Evolutionary conservation across 2,329 filamentous ascomycete genomes (phyloP).

Genomic region (Pyrenophora seminiperda): DNA sequence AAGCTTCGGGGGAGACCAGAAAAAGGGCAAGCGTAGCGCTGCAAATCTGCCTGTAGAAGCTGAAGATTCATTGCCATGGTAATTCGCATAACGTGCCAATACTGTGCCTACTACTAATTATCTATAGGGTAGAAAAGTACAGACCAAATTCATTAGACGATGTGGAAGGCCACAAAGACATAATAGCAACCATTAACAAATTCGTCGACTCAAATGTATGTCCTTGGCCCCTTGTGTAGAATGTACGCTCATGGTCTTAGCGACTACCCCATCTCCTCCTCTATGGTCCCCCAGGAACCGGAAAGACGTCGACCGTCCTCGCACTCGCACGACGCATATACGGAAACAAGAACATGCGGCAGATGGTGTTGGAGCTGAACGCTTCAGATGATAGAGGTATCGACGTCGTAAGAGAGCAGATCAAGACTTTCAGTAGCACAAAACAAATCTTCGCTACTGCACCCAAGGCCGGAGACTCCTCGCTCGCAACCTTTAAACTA

Average conservation of each 20-base stretch:
- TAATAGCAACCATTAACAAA: constrained; percentile 95
- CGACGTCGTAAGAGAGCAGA: constrained; percentile 93
- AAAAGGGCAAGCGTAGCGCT: constrained; percentile 88
- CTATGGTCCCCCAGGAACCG: constrained; percentile 94
- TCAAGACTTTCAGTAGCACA: constrained; percentile 98
- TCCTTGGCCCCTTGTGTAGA: not conserved
- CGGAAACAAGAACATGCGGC: constrained; percentile 86
- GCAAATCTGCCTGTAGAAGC: constrained; percentile 93
- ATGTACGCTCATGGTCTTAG: constrained; percentile 43
- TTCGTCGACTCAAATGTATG: constrained; percentile 87
- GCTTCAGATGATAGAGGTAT: constrained; percentile 97
- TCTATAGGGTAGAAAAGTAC: constrained; percentile 89
- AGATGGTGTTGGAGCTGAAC: constrained; percentile 98
- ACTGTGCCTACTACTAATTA: constrained; percentile 4
- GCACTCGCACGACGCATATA: constrained; percentile 94
- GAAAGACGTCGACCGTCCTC: constrained; percentile 95
- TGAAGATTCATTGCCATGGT: constrained; percentile 94
- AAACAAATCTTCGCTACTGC: constrained; percentile 91
- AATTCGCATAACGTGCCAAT: constrained; percentile 16
- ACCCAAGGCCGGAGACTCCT: constrained; percentile 54
- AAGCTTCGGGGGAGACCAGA: constrained; percentile 75
- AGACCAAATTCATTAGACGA: constrained; percentile 85
- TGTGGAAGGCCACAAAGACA: constrained; percentile 96
- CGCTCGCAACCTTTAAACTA: constrained; percentile 82
- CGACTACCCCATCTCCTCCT: constrained; percentile 92